A percentile compares a stretch with the other conserved stretches of the same genome.
These are phyloP conservation scores for Hebeloma cylindrosporum DNA, from an alignment of 768 basidiomycete species.

Conservation along the genomic window DNA sequence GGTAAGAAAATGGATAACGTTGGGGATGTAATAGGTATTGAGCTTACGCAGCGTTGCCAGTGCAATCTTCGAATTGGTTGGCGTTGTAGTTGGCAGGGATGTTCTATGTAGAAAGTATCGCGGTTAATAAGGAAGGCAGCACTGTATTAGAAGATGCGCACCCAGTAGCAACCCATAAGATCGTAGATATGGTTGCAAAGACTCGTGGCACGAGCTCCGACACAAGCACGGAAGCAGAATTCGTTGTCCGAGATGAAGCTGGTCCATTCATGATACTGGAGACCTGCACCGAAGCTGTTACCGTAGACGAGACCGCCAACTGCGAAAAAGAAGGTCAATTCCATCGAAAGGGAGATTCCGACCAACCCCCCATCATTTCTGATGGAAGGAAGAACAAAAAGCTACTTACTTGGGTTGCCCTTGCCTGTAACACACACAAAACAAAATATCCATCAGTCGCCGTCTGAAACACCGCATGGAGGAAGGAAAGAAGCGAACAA, in stretches of 20 bases:
- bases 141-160: slow-evolving; percentile 19
- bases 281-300: slow-evolving; percentile 48
- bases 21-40: background rate
- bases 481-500: background rate
- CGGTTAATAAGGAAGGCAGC: slow-evolving; percentile 7
- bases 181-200: slow-evolving; percentile 82
- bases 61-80: slow-evolving; percentile 65
- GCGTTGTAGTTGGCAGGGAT: slow-evolving; percentile 68
- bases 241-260: slow-evolving; percentile 68
- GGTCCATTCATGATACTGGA: slow-evolving; percentile 81
- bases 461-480: too few species aligned
- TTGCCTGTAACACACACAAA: slow-evolving; percentile 26
- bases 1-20: slow-evolving; percentile 3
- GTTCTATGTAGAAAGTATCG: slow-evolving; percentile 52
- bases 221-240: slow-evolving; percentile 78
- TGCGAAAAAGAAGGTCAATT: slow-evolving; percentile 24
- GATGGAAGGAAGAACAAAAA: too few species aligned
- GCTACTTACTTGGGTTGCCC: slow-evolving; percentile 44
- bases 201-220: slow-evolving; percentile 51
- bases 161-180: slow-evolving; percentile 60
- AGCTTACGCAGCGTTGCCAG: slow-evolving; percentile 52
- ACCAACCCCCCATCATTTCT: too few species aligned
- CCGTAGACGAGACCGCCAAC: slow-evolving; percentile 76
- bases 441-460: background rate
- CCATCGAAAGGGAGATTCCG: too few species aligned